phyloP scores from a whole-genome alignment of 768 basidiomycete genomes.

The Artomyces pyxidatus region DNA sequence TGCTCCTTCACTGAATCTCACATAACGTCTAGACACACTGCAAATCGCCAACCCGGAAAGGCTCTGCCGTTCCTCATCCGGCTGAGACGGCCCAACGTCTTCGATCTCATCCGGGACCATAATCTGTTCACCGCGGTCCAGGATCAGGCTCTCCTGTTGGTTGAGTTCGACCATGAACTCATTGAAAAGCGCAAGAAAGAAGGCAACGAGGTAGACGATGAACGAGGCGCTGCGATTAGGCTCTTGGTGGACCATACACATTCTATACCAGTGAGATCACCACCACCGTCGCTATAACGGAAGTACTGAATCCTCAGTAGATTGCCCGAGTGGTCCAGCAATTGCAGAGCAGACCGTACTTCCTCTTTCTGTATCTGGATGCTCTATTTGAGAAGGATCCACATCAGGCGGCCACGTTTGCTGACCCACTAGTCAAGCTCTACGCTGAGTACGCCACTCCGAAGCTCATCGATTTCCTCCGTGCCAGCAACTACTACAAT shows the following conservation, averaged over 20 bases:
- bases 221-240: conserved; percentile 70
- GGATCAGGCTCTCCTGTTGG: conserved; percentile 85
- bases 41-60: conserved; percentile 89
- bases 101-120: conserved; percentile 88
- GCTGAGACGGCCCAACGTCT: conserved; percentile 81
- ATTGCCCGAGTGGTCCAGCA: conserved; percentile 85
- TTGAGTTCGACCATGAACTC: conserved; percentile 91
- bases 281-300: no score
- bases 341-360: conserved; percentile 63
- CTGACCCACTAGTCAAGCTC: conserved; percentile 84
- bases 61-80: conserved; percentile 87
- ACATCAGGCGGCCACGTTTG: conserved; percentile 69
- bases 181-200: conserved; percentile 46
- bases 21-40: conserved; percentile 53
- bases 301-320: conserved; percentile 32
- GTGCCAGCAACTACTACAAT: conserved; percentile 87
- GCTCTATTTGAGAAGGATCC: conserved; percentile 84
- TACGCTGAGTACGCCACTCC: conserved; percentile 82
- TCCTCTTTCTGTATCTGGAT: conserved; percentile 90
- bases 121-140: conserved; percentile 93
- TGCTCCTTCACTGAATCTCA: background rate
- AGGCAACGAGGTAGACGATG: conserved; percentile 31
- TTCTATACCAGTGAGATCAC: conserved; percentile 76
- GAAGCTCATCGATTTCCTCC: conserved; percentile 82
- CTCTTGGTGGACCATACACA: conserved; percentile 91